Base-by-base conservation (phyloP, 306 rosid species). In the Malus asiatica region DNA sequence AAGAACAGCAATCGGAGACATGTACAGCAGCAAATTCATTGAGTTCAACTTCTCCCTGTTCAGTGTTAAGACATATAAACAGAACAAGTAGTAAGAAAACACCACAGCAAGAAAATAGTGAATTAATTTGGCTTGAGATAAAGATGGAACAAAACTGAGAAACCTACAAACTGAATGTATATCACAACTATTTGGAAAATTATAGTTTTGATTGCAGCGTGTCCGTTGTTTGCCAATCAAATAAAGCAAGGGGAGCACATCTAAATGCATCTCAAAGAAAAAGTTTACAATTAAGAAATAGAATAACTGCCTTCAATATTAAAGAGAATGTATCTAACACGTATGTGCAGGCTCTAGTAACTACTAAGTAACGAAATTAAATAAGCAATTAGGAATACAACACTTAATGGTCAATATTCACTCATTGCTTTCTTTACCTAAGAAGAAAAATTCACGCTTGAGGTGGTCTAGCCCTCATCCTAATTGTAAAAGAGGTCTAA, bases 41-140 rank as follows among this genome's bases (percentile, higher is more conserved):
- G 97, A 95, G 86, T 95, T 95, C 87, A 95, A 71, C 90, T 88
- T 95, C 75, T 92, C 99, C 93, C 99, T 92, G 97, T 42, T 83
- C 73, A 75, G 76, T 15, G 72, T 8, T 8, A 60, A 71, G 82
- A 73, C 75, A 78, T 60, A 16, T 45, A 45, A 77, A 66, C 30
- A 82, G 46, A n/a, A 30, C 44, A 73, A 59, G 16, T 25, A 46
- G 76, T 73, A 45, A 70, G 66, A 60, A 57, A 64, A 63, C 46
- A 19, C 60, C 52, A 74, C 23, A 71, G 29, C 16, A 59, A 44
- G 80, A 13, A 75, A 55, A 1, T 33, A 53, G 64, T 42, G 19
- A 55, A 32, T 9, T 13, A 64, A 13, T 60, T 58, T 76, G 71
- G 64, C 38, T 30, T 14, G 32, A 66, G 67, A 40, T 69, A 73